phyloP scores from a whole-genome alignment of 75 land plant species.

The Picea glauca region DNA sequence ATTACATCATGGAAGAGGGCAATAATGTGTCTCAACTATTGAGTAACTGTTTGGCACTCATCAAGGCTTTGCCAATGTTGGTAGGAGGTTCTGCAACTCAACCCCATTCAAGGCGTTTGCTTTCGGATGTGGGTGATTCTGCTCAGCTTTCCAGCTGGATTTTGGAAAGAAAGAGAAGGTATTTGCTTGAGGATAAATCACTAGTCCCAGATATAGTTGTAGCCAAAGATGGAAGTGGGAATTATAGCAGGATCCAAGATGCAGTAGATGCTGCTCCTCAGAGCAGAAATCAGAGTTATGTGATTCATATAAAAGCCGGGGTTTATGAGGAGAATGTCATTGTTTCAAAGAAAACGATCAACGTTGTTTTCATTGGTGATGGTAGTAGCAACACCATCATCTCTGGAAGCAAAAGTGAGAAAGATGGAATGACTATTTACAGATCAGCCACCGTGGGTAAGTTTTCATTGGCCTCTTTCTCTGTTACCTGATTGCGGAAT shows the following conservation, averaged over 20 bases:
- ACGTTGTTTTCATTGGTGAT: conserved; percentile 15
- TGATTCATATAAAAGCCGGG: conserved; percentile 17
- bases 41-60: conserved; percentile 11
- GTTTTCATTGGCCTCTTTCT: conserved; percentile 28
- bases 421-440: conserved; percentile 14
- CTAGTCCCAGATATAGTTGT: conserved; percentile 8
- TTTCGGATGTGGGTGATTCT: not conserved
- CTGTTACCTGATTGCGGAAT: conserved; percentile 35
- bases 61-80: conserved; percentile 6
- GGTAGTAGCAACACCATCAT: conserved; percentile 8
- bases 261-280: conserved; percentile 24
- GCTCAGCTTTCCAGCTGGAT: not conserved
- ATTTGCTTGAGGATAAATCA: conserved; percentile 6
- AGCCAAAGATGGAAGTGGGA: conserved; percentile 6
- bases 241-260: conserved; percentile 5
- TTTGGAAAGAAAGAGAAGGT: not conserved
- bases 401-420: conserved; percentile 9
- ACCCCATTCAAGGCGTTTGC: conserved; percentile 5
- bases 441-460: conserved; percentile 18
- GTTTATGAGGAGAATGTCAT: conserved; percentile 12
- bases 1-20: conserved; percentile 7
- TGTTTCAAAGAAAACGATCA: conserved; percentile 1
- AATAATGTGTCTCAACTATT: conserved; percentile 7
- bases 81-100: not conserved
- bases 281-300: conserved; percentile 15